Percentiles rank a stretch among this genome's conserved stretches.
Conservation (phyloP, 495 filamentous ascomycete genomes). For the Annulohypoxylon bovei region DNA sequence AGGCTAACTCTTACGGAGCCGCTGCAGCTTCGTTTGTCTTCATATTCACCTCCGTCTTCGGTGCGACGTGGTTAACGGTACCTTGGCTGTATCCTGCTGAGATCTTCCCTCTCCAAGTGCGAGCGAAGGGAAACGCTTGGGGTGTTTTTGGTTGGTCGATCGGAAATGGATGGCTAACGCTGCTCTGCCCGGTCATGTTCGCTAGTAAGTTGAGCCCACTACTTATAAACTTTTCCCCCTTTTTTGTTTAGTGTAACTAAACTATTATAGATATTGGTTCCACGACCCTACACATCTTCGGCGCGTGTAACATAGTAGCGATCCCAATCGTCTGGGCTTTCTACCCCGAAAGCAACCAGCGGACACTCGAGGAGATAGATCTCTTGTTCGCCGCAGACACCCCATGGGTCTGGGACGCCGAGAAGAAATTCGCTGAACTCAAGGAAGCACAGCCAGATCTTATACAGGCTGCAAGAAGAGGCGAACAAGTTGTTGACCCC, state of each 20-base stretch:
- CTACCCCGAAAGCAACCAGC: constrained; percentile 74
- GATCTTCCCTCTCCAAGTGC: constrained; percentile 74
- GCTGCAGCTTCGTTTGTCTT: constrained; percentile 75
- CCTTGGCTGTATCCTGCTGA: constrained; percentile 78
- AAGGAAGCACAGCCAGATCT: constrained; percentile 60
- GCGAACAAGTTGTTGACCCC: constrained; percentile 59
- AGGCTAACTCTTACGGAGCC: constrained; percentile 65
- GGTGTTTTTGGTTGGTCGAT: constrained; percentile 79
- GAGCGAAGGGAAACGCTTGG: constrained; percentile 78
- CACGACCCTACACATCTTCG: constrained; percentile 76
- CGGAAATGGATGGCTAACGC: constrained; percentile 72
- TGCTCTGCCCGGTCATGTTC: constrained; percentile 73
- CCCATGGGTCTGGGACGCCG: constrained; percentile 72
- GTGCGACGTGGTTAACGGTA: constrained; percentile 77
- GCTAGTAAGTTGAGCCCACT: constrained; percentile 30
- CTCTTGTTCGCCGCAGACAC: constrained; percentile 69
- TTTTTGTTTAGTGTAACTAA: constrained; percentile 17
- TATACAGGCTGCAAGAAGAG: constrained; percentile 38
- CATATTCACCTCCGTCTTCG: constrained; percentile 74
- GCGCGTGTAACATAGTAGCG: constrained; percentile 67
- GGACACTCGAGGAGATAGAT: constrained; percentile 76
- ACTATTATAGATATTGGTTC: constrained; percentile 58
- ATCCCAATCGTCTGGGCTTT: constrained; percentile 75
- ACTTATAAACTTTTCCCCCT: neutral
- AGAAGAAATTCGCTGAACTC: constrained; percentile 69